Conservation (phyloP, 495 filamentous ascomycete species). For the Neurospora sublineolata region DNA sequence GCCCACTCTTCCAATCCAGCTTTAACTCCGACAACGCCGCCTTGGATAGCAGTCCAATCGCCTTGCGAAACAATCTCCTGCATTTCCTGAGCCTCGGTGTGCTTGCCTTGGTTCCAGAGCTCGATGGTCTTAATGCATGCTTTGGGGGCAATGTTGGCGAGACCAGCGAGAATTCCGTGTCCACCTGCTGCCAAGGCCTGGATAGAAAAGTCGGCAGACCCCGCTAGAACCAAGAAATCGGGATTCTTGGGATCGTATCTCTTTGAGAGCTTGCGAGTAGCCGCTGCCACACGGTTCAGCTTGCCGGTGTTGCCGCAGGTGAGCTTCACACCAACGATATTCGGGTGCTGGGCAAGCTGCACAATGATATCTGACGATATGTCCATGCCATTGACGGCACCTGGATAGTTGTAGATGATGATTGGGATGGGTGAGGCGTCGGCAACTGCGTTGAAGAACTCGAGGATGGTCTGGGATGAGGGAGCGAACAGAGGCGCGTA, state of each 20-base stretch:
- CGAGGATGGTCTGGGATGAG: conserved; percentile 54
- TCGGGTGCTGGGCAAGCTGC: conserved; percentile 61
- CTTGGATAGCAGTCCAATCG: conserved; percentile 81
- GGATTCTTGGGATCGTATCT: conserved; percentile 48
- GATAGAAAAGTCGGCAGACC: conserved; percentile 82
- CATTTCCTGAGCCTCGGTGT: conserved; percentile 59
- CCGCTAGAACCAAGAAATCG: conserved; percentile 69
- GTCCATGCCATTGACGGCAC: conserved; percentile 68
- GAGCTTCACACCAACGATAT: conserved; percentile 83
- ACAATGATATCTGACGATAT: conserved; percentile 72
- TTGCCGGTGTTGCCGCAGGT: conserved; percentile 95
- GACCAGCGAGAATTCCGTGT: conserved; percentile 72
- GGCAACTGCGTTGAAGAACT: conserved; percentile 70
- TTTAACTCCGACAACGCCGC: conserved; percentile 81
- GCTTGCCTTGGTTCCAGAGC: conserved; percentile 58
- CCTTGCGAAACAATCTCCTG: conserved; percentile 72
- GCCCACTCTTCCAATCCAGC: conserved; percentile 61
- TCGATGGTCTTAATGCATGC: conserved; percentile 61
- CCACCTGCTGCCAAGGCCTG: conserved; percentile 78
- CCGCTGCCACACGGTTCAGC: conserved; percentile 68
- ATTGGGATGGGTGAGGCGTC: conserved; percentile 74
- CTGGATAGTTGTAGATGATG: conserved; percentile 90
- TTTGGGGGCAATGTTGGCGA: conserved; percentile 73
- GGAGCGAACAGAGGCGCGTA: conserved; percentile 53
- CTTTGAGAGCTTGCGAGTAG: conserved; percentile 59